These are phyloP conservation scores for Ceratocystis destructans DNA, from an alignment of 2,329 filamentous ascomycete species.

Conservation along the genomic window DNA sequence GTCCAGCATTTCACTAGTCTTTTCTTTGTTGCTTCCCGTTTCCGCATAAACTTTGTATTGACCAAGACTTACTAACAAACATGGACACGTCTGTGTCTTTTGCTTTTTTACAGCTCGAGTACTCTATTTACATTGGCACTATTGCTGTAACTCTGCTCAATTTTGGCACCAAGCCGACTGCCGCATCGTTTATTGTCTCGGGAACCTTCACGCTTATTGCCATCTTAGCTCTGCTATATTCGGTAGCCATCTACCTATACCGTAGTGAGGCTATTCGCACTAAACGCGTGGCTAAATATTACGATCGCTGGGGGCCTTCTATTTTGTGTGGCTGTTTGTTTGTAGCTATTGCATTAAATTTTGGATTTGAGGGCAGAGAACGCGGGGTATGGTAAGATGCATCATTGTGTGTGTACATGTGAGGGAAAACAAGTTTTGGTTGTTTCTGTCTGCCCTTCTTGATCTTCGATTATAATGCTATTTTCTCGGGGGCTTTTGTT, in stretches of 20 bases:
- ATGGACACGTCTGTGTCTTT: not conserved
- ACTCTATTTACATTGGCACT: constrained; percentile 82
- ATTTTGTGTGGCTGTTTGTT: constrained; percentile 62
- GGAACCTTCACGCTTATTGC: constrained; percentile 75
- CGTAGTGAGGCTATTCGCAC: constrained; percentile 73
- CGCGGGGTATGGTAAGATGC: constrained; percentile 37
- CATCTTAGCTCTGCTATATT: constrained; percentile 65
- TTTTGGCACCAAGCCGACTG: constrained; percentile 49
- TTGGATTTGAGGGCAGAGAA: constrained; percentile 59
- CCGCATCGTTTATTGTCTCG: constrained; percentile 51
- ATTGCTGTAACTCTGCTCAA: constrained; percentile 76
- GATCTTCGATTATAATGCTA: too few relatives aligned
- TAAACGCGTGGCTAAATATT: constrained; percentile 74
- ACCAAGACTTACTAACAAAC: constrained; percentile 21
- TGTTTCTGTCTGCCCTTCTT: too few relatives aligned
- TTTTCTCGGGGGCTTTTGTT: too few relatives aligned
- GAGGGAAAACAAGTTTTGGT: too few relatives aligned
- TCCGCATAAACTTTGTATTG: not conserved
- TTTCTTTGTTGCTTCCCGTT: not conserved
- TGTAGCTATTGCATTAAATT: constrained; percentile 62
- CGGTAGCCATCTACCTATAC: constrained; percentile 73
- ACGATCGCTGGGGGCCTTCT: constrained; percentile 77
- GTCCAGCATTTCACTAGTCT: not conserved
- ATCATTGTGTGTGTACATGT: not conserved
- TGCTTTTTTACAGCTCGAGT: constrained; percentile 54